Percentiles rank a stretch among this genome's conserved stretches.
These are phyloP conservation scores for Eucalyptus shirleyi DNA, from an alignment of 345 rosid genomes.

Conservation along the genomic window DNA sequence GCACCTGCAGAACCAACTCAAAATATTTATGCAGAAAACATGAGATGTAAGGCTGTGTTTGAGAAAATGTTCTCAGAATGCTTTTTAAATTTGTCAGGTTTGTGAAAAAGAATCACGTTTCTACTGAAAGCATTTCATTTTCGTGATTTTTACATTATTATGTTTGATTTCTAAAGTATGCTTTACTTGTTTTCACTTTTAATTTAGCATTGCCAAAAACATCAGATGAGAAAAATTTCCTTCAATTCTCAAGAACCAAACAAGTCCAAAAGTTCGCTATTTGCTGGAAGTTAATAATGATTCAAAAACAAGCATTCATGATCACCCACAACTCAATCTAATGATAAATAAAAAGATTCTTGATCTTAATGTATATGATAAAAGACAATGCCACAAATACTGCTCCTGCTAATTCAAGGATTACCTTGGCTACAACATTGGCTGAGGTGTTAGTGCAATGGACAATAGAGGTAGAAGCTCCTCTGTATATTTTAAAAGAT, in stretches of 20 bases:
- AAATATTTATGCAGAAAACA: neutral
- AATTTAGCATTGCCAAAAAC: neutral
- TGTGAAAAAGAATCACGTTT: neutral
- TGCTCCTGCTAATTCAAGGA: neutral
- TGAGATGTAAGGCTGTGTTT: neutral
- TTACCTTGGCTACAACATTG: constrained; percentile 74
- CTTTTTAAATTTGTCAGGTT: neutral
- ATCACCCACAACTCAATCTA: neutral
- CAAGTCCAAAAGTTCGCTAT: neutral
- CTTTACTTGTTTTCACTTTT: neutral
- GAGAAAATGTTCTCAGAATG: neutral
- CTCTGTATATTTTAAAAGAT: constrained; percentile 44
- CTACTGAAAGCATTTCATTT: neutral
- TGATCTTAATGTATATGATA: neutral
- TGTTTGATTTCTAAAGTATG: neutral
- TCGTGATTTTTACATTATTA: neutral
- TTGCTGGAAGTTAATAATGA: neutral
- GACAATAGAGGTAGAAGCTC: constrained; percentile 43
- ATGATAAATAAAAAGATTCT: neutral
- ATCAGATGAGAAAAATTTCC: neutral
- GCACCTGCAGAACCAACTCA: constrained; percentile 41
- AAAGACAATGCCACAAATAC: neutral
- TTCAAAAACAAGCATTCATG: neutral
- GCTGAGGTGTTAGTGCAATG: constrained; percentile 59
- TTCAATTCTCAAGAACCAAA: neutral